Conservation (phyloP, 1,139 yeast genomes). For the Kodamaea suecica region DNA sequence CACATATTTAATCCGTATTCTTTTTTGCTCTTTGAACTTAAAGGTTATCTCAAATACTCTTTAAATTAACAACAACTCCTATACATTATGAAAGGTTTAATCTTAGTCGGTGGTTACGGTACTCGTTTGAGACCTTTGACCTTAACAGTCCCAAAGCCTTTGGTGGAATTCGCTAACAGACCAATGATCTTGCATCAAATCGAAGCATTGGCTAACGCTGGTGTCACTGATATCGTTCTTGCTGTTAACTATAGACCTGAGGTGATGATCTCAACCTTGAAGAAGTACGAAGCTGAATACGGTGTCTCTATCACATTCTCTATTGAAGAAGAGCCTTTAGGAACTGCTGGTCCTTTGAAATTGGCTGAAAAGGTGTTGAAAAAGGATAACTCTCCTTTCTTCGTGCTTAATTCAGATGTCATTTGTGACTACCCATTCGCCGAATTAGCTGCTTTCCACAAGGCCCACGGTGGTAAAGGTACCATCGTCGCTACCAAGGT, state of each 20-base stretch:
- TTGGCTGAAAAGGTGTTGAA: conserved; percentile 91
- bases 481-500: conserved; percentile 99
- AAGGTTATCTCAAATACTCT: conserved; percentile 3
- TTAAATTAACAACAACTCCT: conserved; percentile 26
- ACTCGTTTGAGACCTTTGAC: conserved; percentile 99
- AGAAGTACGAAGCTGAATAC: conserved; percentile 90
- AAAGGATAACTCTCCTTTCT: conserved; percentile 95
- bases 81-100: conserved; percentile 85
- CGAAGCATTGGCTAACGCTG: conserved; percentile 96
- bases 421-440: conserved; percentile 97
- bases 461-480: conserved; percentile 94
- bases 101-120: conserved; percentile 99
- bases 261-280: conserved; percentile 93
- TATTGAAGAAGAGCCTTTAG: conserved; percentile 98
- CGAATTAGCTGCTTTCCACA: conserved; percentile 91
- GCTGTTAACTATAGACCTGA: conserved; percentile 99
- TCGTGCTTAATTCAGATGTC: conserved; percentile 96
- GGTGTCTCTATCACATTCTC: conserved; percentile 96
- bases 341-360: conserved; percentile 98
- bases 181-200: conserved; percentile 97
- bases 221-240: conserved; percentile 96
- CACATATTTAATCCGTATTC: neutral
- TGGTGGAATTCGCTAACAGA: conserved; percentile 98
- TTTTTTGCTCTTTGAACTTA: conserved; percentile 7
- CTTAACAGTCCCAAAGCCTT: conserved; percentile 94